phyloP scores from a whole-genome alignment of 306 rosid species.

The Alnus glutinosa region DNA sequence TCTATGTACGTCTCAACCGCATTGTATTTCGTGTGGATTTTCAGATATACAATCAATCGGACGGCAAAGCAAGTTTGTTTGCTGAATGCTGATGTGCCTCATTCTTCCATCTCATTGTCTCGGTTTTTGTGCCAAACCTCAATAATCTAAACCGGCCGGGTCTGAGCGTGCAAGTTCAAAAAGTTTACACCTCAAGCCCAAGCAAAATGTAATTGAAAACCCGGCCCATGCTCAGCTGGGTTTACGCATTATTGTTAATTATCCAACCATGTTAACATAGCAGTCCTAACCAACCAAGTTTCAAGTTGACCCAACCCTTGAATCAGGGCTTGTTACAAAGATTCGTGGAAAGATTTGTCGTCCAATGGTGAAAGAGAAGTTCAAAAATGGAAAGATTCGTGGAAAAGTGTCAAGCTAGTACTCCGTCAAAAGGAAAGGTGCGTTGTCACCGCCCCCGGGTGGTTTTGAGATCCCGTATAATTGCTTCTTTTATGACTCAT shows the following conservation, averaged over 20 bases:
- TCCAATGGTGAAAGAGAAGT: no score
- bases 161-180: slow-evolving; percentile 1
- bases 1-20: slow-evolving; percentile 31
- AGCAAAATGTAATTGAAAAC: slow-evolving; percentile 13
- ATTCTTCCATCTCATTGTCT: neutral
- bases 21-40: slow-evolving; percentile 25
- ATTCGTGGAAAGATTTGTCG: no score
- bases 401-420: no score
- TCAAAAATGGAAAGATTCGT: no score
- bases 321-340: no score
- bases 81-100: neutral
- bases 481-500: no score
- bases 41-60: slow-evolving; percentile 24
- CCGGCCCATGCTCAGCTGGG: slow-evolving; percentile 51
- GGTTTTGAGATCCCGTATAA: no score
- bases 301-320: no score
- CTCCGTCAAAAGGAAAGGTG: no score
- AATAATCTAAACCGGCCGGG: slow-evolving; percentile 12
- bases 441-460: no score
- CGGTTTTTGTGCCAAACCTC: slow-evolving; percentile 14
- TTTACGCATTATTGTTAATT: neutral
- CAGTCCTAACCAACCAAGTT: no score
- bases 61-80: slow-evolving; percentile 30
- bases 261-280: no score
- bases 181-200: neutral